Evolutionary conservation across 495 filamentous ascomycete genomes (phyloP).

Genomic region (Hypoxylon subgilvum): DNA sequence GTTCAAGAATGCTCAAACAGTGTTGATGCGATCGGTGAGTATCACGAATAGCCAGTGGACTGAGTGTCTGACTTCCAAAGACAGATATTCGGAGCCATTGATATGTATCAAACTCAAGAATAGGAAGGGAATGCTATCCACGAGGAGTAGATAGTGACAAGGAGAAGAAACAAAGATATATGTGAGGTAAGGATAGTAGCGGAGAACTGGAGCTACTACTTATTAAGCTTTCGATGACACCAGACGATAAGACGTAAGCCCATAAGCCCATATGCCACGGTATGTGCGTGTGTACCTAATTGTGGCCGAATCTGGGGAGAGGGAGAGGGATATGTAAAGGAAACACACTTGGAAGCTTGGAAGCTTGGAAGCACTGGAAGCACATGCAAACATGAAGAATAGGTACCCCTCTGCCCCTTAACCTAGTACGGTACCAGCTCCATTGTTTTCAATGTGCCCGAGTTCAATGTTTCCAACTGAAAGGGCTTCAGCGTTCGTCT

Average conservation of each 20-base stretch:
- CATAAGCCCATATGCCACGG: background rate
- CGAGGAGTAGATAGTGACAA: background rate
- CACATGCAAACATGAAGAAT: constrained; percentile 9
- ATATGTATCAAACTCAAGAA: constrained; percentile 11
- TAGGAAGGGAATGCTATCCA: constrained; percentile 6
- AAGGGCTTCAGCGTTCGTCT: background rate
- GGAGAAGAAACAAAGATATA: background rate
- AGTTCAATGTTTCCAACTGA: constrained; percentile 6
- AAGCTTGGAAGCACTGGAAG: constrained; percentile 2
- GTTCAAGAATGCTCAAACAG: constrained; percentile 6
- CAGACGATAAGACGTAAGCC: too few species aligned
- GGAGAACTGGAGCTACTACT: background rate
- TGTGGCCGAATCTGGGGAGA: constrained; percentile 17
- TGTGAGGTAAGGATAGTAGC: constrained; percentile 10
- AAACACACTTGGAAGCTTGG: background rate
- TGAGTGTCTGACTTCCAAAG: constrained; percentile 25
- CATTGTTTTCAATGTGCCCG: background rate
- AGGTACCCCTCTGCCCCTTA: constrained; percentile 1
- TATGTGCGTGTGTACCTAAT: constrained; percentile 2
- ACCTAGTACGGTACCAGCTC: constrained; percentile 11
- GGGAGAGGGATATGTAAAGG: background rate
- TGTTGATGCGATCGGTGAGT: constrained; percentile 19
- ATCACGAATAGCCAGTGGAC: constrained; percentile 36
- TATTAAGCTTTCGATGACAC: constrained; percentile 10
- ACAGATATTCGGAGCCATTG: constrained; percentile 29